Conservation (phyloP, 495 filamentous ascomycete species). For the Thermothielavioides terrestris region DNA sequence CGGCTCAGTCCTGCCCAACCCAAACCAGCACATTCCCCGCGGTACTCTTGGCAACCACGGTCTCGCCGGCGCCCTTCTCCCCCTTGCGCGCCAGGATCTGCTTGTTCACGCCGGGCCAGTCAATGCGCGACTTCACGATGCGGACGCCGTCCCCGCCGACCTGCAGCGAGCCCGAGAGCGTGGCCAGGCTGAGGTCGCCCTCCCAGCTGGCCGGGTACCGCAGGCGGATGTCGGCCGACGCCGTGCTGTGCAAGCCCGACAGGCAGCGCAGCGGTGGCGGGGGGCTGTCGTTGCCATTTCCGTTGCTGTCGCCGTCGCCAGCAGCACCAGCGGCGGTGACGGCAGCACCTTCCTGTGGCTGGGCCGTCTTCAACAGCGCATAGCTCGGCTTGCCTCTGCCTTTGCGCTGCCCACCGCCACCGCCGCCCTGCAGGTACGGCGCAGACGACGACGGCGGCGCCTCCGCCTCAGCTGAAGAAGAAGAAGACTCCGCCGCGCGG, state of each 20-base stretch:
- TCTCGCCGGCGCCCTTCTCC: conserved; percentile 17
- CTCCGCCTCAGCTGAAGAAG: too few relatives aligned
- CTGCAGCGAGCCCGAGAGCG: conserved; percentile 22
- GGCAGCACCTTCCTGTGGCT: neutral
- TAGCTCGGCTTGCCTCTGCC: neutral
- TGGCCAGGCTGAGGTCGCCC: conserved; percentile 24
- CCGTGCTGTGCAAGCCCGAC: conserved; percentile 23
- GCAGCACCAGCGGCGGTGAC: neutral
- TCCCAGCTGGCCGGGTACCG: conserved; percentile 35
- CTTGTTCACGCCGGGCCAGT: conserved; percentile 24
- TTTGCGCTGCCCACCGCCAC: neutral
- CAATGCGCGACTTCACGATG: conserved; percentile 18
- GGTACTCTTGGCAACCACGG: conserved; percentile 14
- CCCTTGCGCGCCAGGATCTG: conserved; percentile 33
- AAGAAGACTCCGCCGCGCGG: neutral
- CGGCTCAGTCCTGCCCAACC: conserved; percentile 21
- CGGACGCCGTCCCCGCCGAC: conserved; percentile 28
- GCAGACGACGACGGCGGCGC: too few relatives aligned
- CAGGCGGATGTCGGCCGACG: conserved; percentile 27
- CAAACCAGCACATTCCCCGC: conserved; percentile 24
- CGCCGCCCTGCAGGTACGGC: neutral
- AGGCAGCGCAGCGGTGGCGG: conserved; percentile 19
- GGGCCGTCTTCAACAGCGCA: neutral
- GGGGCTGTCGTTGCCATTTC: neutral
- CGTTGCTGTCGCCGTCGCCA: neutral